Evolutionary conservation across 1,284 basidiomycete species (phyloP).

Genomic region (Gymnopus androsaceus): DNA sequence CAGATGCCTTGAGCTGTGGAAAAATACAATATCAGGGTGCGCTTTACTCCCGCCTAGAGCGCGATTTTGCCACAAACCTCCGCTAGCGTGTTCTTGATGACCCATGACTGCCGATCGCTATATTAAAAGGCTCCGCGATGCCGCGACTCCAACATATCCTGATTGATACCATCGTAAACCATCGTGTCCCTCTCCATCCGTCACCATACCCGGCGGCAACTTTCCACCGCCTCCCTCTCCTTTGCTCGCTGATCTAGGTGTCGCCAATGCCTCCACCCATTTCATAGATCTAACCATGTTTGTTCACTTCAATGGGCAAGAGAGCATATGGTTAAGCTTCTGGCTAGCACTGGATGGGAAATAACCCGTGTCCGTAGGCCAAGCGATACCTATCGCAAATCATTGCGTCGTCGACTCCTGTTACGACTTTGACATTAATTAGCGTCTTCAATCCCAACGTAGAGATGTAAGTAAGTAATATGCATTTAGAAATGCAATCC

Average conservation of each 20-base stretch:
- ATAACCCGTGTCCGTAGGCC: slow-evolving; percentile 10
- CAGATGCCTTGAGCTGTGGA: slow-evolving; percentile 27
- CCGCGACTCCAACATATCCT: slow-evolving; percentile 31
- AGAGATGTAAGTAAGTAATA: no score
- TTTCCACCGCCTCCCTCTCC: slow-evolving; percentile 27
- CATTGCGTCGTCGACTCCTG: neutral
- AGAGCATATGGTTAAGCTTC: slow-evolving; percentile 26
- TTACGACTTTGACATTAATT: no score
- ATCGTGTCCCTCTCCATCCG: slow-evolving; percentile 28
- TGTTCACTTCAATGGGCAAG: slow-evolving; percentile 28
- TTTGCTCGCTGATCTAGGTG: slow-evolving; percentile 31
- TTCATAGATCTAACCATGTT: slow-evolving; percentile 32
- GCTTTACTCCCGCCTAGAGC: slow-evolving; percentile 23
- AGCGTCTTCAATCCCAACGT: no score
- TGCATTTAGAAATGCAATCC: no score
- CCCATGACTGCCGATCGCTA: slow-evolving; percentile 39
- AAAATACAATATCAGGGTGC: slow-evolving; percentile 31
- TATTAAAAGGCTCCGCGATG: slow-evolving; percentile 28
- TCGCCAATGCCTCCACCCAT: slow-evolving; percentile 29
- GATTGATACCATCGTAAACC: slow-evolving; percentile 35
- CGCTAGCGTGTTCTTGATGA: slow-evolving; percentile 33
- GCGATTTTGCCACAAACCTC: slow-evolving; percentile 35
- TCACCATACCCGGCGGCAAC: slow-evolving; percentile 16
- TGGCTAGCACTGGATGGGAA: slow-evolving; percentile 29
- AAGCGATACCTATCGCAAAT: slow-evolving; percentile 4